These are phyloP conservation scores for Rubia yunnanensis DNA, from an alignment of 257 asterid genomes.

Conservation along the genomic window DNA sequence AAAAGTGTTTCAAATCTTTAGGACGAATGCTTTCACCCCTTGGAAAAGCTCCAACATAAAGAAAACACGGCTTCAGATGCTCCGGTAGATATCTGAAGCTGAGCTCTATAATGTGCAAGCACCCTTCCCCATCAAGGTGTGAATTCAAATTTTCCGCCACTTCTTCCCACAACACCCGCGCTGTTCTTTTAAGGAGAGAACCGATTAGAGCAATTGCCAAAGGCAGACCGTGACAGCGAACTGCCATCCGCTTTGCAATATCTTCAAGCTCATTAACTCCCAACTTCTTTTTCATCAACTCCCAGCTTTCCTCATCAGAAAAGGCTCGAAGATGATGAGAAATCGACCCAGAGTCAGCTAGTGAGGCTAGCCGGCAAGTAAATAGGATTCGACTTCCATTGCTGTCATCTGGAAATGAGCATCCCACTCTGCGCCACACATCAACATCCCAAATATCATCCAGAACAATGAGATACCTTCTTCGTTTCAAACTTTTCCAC, in stretches of 20 bases:
- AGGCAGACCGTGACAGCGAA: neutral
- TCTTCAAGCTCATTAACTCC: neutral
- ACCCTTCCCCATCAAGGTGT: neutral
- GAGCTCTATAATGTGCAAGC: neutral
- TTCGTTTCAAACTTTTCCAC: neutral
- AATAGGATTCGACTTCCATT: neutral
- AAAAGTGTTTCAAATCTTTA: neutral
- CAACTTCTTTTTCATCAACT: too few relatives aligned
- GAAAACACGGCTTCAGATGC: neutral
- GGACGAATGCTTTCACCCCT: neutral
- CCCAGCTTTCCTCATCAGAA: neutral
- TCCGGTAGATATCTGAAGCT: neutral
- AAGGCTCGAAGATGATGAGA: neutral
- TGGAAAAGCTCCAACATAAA: neutral
- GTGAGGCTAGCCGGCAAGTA: neutral
- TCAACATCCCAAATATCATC: constrained; percentile 2
- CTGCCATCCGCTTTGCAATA: too few relatives aligned
- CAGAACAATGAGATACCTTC: neutral
- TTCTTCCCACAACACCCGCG: neutral
- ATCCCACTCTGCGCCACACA: neutral
- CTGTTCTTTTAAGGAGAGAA: neutral
- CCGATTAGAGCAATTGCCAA: neutral
- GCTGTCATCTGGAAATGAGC: neutral
- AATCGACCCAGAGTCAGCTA: neutral
- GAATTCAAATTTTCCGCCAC: neutral